Percentiles rank a stretch among this genome's conserved stretches.
These are phyloP conservation scores for Hansenula anomala DNA, from an alignment of 1,139 yeast genomes.

Conservation along the genomic window DNA sequence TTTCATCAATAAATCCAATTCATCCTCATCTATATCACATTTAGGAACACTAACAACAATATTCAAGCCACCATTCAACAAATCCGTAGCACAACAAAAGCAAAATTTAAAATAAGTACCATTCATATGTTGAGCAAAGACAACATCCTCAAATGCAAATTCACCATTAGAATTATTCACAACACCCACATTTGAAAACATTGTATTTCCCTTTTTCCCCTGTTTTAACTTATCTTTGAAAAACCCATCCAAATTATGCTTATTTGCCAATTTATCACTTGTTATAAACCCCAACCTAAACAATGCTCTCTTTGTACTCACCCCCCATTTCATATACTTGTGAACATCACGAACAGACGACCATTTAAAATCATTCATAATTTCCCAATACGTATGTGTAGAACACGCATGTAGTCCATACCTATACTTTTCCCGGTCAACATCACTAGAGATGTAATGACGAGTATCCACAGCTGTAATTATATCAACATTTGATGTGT, in stretches of 20 bases:
- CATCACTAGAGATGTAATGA: neutral
- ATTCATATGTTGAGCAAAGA: neutral
- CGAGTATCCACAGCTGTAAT: neutral
- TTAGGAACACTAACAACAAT: neutral
- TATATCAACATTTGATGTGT: neutral
- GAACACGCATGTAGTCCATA: neutral
- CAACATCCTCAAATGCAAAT: neutral
- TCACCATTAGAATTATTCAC: neutral
- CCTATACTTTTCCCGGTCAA: neutral
- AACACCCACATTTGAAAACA: neutral
- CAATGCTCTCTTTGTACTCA: neutral
- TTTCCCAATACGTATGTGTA: no score
- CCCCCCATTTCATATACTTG: neutral
- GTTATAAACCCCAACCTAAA: neutral
- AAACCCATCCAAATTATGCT: neutral
- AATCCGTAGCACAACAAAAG: neutral
- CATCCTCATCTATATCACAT: neutral
- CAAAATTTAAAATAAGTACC: neutral
- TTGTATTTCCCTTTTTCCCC: neutral
- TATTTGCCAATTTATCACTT: neutral
- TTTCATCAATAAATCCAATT: neutral
- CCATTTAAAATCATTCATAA: neutral
- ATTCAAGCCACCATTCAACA: neutral
- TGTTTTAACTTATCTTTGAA: neutral
- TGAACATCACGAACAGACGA: neutral